Evolutionary conservation across 768 basidiomycete species (phyloP), one percentile per base, ranked within the genome.

Genomic region (Naematelia aurantialba): DNA sequence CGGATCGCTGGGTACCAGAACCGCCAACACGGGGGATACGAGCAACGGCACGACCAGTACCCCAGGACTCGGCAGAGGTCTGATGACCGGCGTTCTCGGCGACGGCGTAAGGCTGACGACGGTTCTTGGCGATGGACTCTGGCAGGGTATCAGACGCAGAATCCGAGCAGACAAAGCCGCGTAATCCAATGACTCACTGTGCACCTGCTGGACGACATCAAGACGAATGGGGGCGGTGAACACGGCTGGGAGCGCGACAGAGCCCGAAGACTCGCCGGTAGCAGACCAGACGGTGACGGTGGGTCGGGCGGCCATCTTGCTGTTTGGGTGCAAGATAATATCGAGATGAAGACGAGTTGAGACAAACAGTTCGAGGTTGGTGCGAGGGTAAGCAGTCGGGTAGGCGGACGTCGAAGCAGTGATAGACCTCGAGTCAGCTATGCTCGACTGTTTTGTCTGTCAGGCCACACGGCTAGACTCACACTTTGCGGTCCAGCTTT

Each of bases 1-100:
- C 96, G 58, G 96, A 93, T 69, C 96, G 89, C 83, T 94, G 91
- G 70, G 96, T 98, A 79, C 96, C 96, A 77, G 89, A 89, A 77
- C 96, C 96, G 76, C 91, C 91, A 65, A 99, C 94, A 89, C 96
- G 94, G 80, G 96, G 96, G 78, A 99, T 98, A 92, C 96, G 96
- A 25, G 94, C 94, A 66, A 99, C 96, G 68, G 96, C 96, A 81
- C 96, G 92, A 87, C 96, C 96, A 68, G 96, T 99, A 81, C 96
- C 96, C 96, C 96, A 99, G 31, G 94, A 98, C 80, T 97, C 94
- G 64, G 96, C 94, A 62, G 87, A 89, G 69, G 96, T 98, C 81
- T 99, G 94, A 83, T 98, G 91, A 71, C 96, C 96, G 60, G 96
- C 96, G 82, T 97, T 96, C 81, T 89, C 88, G 79, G 86, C 89